A percentile compares a stretch with the other conserved stretches of the same genome.
Conservation (phyloP, 139 green algal species). For the Coelastrella sp. region DNA sequence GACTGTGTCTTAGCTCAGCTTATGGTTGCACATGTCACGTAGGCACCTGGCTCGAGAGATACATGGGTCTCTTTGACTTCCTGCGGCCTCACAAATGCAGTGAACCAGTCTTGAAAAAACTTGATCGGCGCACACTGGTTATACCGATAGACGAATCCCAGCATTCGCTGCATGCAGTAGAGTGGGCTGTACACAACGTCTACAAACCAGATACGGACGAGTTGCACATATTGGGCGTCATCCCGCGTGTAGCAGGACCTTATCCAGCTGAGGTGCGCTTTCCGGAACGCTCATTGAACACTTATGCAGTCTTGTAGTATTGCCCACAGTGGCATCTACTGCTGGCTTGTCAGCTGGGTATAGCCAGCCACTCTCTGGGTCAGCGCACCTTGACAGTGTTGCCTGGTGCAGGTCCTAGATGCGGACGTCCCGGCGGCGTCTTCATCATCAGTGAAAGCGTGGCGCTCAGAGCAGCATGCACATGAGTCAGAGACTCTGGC, state of each 20-base stretch:
- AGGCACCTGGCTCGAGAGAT: neutral
- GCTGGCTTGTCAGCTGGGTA: no score
- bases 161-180: slow-evolving; percentile 25
- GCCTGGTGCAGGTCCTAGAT: slow-evolving; percentile 15
- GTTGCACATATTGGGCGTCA: slow-evolving; percentile 35
- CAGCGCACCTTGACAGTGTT: neutral
- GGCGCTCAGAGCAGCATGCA: slow-evolving; percentile 39
- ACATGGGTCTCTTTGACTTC: slow-evolving; percentile 30
- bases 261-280: slow-evolving; percentile 42
- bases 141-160: slow-evolving; percentile 18
- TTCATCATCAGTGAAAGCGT: slow-evolving; percentile 29
- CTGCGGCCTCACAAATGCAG: neutral
- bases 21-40: neutral
- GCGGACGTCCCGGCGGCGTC: slow-evolving; percentile 33
- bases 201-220: slow-evolving; percentile 12
- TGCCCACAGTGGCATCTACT: no score
- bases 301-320: no score
- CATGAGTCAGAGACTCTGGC: slow-evolving; percentile 33
- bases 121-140: neutral
- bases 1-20: no score
- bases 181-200: slow-evolving; percentile 42
- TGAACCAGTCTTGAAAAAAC: no score
- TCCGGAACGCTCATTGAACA: no score
- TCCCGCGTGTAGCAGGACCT: slow-evolving; percentile 28
- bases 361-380: neutral